Conservation (phyloP, 2,329 filamentous ascomycete genomes). For the Fusarium avenaceum region DNA sequence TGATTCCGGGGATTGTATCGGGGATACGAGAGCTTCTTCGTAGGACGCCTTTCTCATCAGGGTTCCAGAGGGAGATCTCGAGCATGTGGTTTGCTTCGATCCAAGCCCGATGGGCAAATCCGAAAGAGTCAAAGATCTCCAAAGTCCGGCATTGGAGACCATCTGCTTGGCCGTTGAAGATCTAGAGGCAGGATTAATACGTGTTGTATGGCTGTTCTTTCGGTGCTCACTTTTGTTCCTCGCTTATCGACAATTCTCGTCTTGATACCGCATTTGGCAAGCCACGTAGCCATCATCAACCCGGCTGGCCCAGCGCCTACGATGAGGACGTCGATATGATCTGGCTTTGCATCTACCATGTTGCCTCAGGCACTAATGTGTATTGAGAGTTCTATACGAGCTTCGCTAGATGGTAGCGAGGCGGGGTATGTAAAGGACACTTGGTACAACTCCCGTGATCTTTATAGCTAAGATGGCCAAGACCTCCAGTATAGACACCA, state of each 20-base stretch:
- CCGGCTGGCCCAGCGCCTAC: conserved; percentile 12
- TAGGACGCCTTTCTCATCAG: neutral
- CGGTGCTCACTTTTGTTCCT: conserved; percentile 14
- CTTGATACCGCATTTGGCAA: conserved; percentile 28
- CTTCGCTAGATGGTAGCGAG: no score
- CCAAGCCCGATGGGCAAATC: conserved; percentile 73
- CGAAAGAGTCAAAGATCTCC: conserved; percentile 81
- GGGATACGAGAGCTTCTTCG: conserved; percentile 69
- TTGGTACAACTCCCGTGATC: neutral
- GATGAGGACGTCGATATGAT: conserved; percentile 13
- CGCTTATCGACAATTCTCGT: conserved; percentile 34
- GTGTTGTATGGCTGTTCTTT: neutral
- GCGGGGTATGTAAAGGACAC: no score
- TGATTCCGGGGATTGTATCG: conserved; percentile 72
- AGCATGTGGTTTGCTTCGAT: conserved; percentile 77
- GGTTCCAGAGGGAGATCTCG: conserved; percentile 57
- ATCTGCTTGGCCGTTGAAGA: conserved; percentile 29
- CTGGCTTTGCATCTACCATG: neutral
- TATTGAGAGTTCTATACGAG: no score
- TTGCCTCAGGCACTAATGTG: no score
- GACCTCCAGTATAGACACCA: neutral
- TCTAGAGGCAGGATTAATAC: neutral
- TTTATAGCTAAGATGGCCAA: neutral
- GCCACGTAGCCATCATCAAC: conserved; percentile 18
- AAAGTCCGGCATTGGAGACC: conserved; percentile 53